Evolutionary conservation across 2,329 filamentous ascomycete genomes (phyloP), one percentile per base, ranked within the genome.

Genomic region (Lasiodiplodia theobromae): DNA sequence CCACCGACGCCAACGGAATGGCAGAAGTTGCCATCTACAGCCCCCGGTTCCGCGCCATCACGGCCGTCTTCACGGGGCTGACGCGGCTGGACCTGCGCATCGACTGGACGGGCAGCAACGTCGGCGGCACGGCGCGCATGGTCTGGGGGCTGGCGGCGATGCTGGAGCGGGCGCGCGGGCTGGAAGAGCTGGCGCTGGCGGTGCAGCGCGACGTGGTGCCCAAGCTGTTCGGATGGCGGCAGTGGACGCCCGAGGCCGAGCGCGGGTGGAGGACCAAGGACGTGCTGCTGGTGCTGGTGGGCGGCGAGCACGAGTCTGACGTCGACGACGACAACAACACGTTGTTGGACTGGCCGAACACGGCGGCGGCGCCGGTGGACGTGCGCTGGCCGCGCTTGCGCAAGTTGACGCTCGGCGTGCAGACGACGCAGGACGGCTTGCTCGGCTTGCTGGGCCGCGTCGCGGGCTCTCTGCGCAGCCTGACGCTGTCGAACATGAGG

Each of bases 151-250:
- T 62, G 58, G 58, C 58, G 25, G 58, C 18, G 40, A 34, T 62
- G 7, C 40, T 62, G 25, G 14, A 16, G 16, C 4, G 7, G 23
- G 58, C 58, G 16, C 4, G 16, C 16, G 25, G 11, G 2, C 25
- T 62, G 58, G 38, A 18, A 10, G 58, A 49, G 58, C 28, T 62
- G 58, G 58, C 23, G 40, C 10, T 62, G 40, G 58, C 34, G 58
- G 58, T 62, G 58, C 23, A 49, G 40, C 21, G 40, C 8, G 40
- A 51, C 3, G 11, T 16, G 34, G 56, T 34, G 16, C 18, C 18
- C 44, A 21, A n/a, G 44, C 8, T 5, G 58, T n/a, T 14, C 2
- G 10, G 25, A 1, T 62, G 58, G 58, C 16, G 58, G 58, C 14
- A 3, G 14, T 8, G 18, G 10, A 25, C 58, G 58, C 25, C 58